Percentiles rank a stretch among this genome's conserved stretches.
Evolutionary conservation across 148 eudicot species (phyloP).

Genomic region (Drosera capensis): DNA sequence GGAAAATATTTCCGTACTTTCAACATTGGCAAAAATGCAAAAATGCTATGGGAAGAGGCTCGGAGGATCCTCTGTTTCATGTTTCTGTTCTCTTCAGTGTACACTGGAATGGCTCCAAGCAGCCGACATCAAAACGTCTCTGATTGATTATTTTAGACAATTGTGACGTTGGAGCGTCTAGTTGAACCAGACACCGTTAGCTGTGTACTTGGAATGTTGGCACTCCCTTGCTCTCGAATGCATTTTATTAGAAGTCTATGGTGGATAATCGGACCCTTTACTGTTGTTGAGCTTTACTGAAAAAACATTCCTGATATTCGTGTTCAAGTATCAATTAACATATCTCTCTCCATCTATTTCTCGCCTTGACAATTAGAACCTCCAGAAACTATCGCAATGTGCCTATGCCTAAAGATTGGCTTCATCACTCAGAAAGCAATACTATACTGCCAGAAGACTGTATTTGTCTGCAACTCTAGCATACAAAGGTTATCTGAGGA

Average conservation of each 20-base stretch:
- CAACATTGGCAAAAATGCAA: conserved; percentile 92
- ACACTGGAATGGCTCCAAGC: no score
- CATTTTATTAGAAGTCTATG: no score
- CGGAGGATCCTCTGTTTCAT: no score
- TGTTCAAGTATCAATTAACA: background rate
- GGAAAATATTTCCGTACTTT: conserved; percentile 79
- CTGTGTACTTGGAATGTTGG: conserved; percentile 61
- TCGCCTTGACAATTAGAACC: conserved; percentile 35
- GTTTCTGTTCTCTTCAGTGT: no score
- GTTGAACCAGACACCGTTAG: conserved; percentile 75
- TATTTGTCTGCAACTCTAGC: conserved; percentile 66
- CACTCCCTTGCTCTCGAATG: no score
- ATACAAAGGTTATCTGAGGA: conserved; percentile 53
- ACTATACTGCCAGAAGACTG: conserved; percentile 78
- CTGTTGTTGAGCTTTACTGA: no score
- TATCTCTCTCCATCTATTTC: background rate
- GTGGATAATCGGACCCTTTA: no score
- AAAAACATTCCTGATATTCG: no score
- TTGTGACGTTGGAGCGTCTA: conserved; percentile 63
- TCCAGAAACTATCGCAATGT: conserved; percentile 82
- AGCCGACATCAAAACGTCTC: conserved; percentile 95
- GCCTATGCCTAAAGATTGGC: conserved; percentile 75
- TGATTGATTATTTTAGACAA: conserved; percentile 74
- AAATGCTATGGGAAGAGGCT: conserved; percentile 89
- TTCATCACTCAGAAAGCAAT: conserved; percentile 71